A percentile compares a stretch with the other conserved stretches of the same genome.
These are phyloP conservation scores for Raddia distichophylla DNA, from an alignment of 176 grass and related monocot genomes.

Conservation along the genomic window DNA sequence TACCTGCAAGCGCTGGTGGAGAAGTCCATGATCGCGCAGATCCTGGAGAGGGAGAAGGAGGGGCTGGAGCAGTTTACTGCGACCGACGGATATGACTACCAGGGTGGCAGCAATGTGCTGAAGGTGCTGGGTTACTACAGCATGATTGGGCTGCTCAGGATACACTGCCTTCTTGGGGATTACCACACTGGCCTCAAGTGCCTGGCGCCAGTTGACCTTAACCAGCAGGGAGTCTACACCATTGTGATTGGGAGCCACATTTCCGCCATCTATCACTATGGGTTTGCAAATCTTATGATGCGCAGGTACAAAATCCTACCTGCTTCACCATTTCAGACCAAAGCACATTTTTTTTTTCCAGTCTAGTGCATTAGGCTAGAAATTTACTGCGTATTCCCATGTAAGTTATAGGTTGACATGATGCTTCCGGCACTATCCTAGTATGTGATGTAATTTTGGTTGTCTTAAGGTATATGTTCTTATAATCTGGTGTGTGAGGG, in stretches of 20 bases:
- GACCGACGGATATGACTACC: constrained; percentile 87
- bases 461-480: not conserved
- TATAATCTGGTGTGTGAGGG: not conserved
- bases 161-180: constrained; percentile 97
- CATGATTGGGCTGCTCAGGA: constrained; percentile 95
- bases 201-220: constrained; percentile 82
- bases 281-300: constrained; percentile 90
- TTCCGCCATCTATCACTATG: constrained; percentile 95
- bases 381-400: not conserved
- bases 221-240: constrained; percentile 96
- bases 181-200: constrained; percentile 96
- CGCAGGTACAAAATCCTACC: constrained; percentile 56
- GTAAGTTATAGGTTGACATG: not conserved
- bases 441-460: not conserved
- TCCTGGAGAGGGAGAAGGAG: constrained; percentile 92
- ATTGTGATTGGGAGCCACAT: constrained; percentile 96
- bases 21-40: constrained; percentile 89
- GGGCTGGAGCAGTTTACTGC: constrained; percentile 90
- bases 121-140: constrained; percentile 99
- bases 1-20: constrained; percentile 98
- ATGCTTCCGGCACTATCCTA: not conserved
- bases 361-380: not conserved
- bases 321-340: not conserved
- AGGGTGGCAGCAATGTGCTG: constrained; percentile 93
- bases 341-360: not conserved